Evolutionary conservation across 1,284 basidiomycete genomes (phyloP), one percentile per base, ranked within the genome.

Genomic region (Hypsizygus ulmarius): DNA sequence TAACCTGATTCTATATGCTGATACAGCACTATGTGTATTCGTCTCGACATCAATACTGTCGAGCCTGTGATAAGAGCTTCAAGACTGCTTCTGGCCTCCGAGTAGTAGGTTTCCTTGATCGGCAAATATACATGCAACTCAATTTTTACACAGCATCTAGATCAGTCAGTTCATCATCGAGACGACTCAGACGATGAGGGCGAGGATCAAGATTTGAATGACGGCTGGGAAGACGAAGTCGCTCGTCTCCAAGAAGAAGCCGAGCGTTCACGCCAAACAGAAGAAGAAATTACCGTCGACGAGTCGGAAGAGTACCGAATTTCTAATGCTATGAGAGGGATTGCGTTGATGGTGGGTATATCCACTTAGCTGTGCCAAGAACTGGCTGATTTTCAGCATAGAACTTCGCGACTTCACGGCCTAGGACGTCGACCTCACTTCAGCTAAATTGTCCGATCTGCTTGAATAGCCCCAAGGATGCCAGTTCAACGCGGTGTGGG

Each of bases 191-290:
- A 56, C 19, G 52, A 53, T n/a, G 45, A 50, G 9, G 52, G 39
- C 14, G 47, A 47, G 15, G 38, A 50, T 4, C 49, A 48, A 9
- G 32, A 33, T 16, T 33, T 21, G 25, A 37, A 38, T 3, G 30
- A 33, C 3, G 55, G 50, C 10, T 54, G 55, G 55, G 52, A 54
- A 34, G 52, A 56, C 21, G 52, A 52, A 15, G 30, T 51, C 3
- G 54, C 45, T 5, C 40, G 39, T 5, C 21, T 28, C 3, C 42
- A 40, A 7, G 47, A 56, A 3, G 49, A 39, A 19, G 46, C 43
- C 34, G 51, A 43, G n/a, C 39, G 52, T 15, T 32, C 25, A 3
- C 19, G 21, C 1, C 47, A 49, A 5, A 42, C 35, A 0, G 51
- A 51, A 18, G 44, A 47, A 9, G 10, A 19, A 3, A 25, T 52